These are phyloP conservation scores for Didymella pinodella DNA, from an alignment of 2,329 filamentous ascomycete genomes.

Conservation along the genomic window DNA sequence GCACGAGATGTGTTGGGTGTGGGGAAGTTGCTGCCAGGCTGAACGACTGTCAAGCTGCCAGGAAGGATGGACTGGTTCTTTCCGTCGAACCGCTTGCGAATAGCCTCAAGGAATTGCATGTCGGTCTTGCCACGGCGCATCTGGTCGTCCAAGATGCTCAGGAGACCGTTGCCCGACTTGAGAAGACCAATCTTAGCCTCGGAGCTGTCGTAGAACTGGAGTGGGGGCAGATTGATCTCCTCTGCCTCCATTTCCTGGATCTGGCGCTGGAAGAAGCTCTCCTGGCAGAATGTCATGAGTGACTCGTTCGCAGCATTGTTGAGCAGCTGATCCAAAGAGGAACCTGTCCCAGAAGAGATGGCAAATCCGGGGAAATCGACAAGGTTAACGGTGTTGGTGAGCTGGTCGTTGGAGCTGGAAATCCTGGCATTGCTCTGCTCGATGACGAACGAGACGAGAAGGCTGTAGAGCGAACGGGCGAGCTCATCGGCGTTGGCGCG, in stretches of 20 bases:
- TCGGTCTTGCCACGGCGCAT: slow-evolving; percentile 89
- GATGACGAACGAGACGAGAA: slow-evolving; percentile 92
- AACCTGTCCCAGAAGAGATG: slow-evolving; percentile 82
- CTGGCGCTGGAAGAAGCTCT: slow-evolving; percentile 95
- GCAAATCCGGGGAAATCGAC: slow-evolving; percentile 97
- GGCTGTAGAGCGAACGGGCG: slow-evolving; percentile 88
- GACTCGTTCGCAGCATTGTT: slow-evolving; percentile 94
- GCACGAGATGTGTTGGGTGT: slow-evolving; percentile 80
- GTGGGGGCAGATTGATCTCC: slow-evolving; percentile 87
- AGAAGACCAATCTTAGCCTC: slow-evolving; percentile 91
- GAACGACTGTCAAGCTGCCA: slow-evolving; percentile 73
- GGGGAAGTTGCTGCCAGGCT: slow-evolving; percentile 88
- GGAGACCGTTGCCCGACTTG: slow-evolving; percentile 88
- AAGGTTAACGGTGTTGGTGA: slow-evolving; percentile 92
- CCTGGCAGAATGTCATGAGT: slow-evolving; percentile 90
- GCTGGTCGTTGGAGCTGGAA: slow-evolving; percentile 84
- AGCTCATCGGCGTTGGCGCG: slow-evolving; percentile 93
- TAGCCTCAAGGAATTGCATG: slow-evolving; percentile 85
- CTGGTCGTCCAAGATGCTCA: slow-evolving; percentile 96
- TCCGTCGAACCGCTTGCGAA: slow-evolving; percentile 91
- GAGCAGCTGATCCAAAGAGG: slow-evolving; percentile 87
- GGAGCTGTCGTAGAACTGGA: slow-evolving; percentile 97
- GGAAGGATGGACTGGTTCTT: slow-evolving; percentile 92
- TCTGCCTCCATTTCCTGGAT: slow-evolving; percentile 93
- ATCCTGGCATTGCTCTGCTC: slow-evolving; percentile 90